These are phyloP conservation scores for Diplodia seriata DNA, from an alignment of 2,329 filamentous ascomycete species.

Conservation along the genomic window DNA sequence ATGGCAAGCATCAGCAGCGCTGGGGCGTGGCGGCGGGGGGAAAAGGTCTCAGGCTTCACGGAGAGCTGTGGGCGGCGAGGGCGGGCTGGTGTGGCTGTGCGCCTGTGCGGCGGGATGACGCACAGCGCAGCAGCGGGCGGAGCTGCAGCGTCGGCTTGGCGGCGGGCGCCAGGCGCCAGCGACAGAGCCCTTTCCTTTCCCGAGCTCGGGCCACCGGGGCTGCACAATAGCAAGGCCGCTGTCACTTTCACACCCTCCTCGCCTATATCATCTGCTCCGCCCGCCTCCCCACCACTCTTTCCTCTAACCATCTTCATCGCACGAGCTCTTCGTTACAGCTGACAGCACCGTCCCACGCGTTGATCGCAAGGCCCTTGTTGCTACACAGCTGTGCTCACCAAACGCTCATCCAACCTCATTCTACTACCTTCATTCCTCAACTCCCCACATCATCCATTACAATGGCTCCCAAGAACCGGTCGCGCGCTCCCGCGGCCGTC, in stretches of 20 bases:
- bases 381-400: background rate
- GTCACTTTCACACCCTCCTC: background rate
- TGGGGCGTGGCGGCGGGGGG: background rate
- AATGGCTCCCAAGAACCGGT: constrained; percentile 45
- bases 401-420: background rate
- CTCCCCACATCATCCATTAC: background rate
- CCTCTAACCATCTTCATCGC: constrained; percentile 6
- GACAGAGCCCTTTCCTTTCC: too few species aligned
- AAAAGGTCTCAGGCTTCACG: background rate
- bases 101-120: constrained; percentile 19
- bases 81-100: constrained; percentile 20
- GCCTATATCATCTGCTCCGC: background rate
- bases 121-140: background rate
- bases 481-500: constrained; percentile 53
- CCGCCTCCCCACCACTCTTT: background rate
- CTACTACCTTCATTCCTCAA: background rate
- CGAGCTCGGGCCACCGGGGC: constrained; percentile 1
- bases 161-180: background rate
- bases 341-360: background rate
- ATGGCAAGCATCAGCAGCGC: constrained; percentile 15
- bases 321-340: background rate
- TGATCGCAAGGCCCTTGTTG: background rate
- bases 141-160: background rate
- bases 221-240: constrained; percentile 6
- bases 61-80: background rate